These are phyloP conservation scores for Suillus subluteus DNA, from an alignment of 768 basidiomycete genomes.

Conservation along the genomic window DNA sequence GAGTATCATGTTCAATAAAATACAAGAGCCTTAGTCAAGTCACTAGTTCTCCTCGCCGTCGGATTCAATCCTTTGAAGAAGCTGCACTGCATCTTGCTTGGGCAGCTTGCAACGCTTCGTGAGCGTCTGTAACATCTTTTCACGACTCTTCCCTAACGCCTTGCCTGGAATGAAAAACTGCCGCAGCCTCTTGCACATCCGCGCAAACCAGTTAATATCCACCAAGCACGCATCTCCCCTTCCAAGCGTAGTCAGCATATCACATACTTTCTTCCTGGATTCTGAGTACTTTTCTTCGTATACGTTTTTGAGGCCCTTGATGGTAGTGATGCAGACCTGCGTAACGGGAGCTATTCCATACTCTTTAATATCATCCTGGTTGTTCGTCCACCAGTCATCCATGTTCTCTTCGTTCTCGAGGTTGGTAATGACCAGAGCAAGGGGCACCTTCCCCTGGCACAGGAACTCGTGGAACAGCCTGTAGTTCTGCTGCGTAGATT, in stretches of 20 bases:
- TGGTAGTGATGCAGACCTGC: conserved; percentile 37
- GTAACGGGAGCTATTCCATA: conserved; percentile 27
- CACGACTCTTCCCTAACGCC: not conserved
- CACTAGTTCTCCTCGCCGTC: not conserved
- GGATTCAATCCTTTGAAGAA: conserved; percentile 22
- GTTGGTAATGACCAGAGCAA: conserved; percentile 37
- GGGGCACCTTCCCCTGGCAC: conserved; percentile 36
- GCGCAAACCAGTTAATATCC: not conserved
- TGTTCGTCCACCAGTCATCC: conserved; percentile 40
- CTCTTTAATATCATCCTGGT: conserved; percentile 24
- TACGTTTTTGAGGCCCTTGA: conserved; percentile 1
- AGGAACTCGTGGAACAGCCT: conserved; percentile 36
- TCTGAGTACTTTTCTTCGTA: conserved; percentile 16
- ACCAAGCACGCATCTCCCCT: not conserved
- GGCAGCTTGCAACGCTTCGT: conserved; percentile 34
- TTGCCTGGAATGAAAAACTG: not conserved
- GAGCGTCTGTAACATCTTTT: conserved; percentile 6
- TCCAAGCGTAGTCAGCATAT: conserved; percentile 17
- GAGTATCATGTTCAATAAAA: not conserved
- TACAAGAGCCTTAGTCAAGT: not conserved
- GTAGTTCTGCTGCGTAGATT: conserved; percentile 34
- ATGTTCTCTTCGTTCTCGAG: conserved; percentile 39
- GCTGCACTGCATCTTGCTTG: conserved; percentile 22
- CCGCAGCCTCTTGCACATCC: not conserved
- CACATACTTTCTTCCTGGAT: conserved; percentile 28